phyloP scores from a whole-genome alignment of 1,284 basidiomycete genomes.

The Chalciporus sp. region DNA sequence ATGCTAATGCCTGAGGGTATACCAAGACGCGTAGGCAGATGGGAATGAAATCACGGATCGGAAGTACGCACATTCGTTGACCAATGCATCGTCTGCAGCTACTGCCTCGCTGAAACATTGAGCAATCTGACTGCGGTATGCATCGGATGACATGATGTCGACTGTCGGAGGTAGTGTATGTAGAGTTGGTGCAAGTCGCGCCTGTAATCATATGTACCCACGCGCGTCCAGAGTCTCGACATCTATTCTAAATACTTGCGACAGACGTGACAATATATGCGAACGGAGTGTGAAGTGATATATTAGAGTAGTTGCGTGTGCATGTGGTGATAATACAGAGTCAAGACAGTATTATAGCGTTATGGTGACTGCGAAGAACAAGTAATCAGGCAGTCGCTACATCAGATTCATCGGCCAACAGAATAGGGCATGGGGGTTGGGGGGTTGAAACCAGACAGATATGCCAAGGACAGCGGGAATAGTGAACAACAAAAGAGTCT shows the following conservation, averaged over 20 bases:
- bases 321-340: slow-evolving; percentile 35
- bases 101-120: slow-evolving; percentile 36
- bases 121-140: slow-evolving; percentile 32
- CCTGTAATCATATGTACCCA: not conserved
- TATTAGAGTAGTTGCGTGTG: slow-evolving; percentile 26
- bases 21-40: slow-evolving; percentile 9
- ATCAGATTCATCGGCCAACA: slow-evolving; percentile 16
- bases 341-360: slow-evolving; percentile 26
- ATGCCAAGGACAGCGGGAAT: slow-evolving; percentile 24
- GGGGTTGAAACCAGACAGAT: slow-evolving; percentile 20
- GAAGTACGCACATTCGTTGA: slow-evolving; percentile 50
- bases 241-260: slow-evolving; percentile 12
- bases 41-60: not conserved
- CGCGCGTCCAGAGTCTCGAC: slow-evolving; percentile 2
- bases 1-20: slow-evolving; percentile 54
- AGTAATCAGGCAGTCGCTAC: slow-evolving; percentile 16
- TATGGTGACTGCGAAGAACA: slow-evolving; percentile 15
- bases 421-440: slow-evolving; percentile 16
- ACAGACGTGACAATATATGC: slow-evolving; percentile 19
- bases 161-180: not conserved
- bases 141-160: slow-evolving; percentile 26
- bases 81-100: slow-evolving; percentile 37
- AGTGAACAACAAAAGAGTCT: slow-evolving; percentile 9
- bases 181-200: not conserved
- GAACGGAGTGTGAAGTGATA: slow-evolving; percentile 12